Percentiles rank a stretch among this genome's conserved stretches.
phyloP scores from a whole-genome alignment of 192 early-diverging fungal species.

The Chytriomyces hyalinus region DNA sequence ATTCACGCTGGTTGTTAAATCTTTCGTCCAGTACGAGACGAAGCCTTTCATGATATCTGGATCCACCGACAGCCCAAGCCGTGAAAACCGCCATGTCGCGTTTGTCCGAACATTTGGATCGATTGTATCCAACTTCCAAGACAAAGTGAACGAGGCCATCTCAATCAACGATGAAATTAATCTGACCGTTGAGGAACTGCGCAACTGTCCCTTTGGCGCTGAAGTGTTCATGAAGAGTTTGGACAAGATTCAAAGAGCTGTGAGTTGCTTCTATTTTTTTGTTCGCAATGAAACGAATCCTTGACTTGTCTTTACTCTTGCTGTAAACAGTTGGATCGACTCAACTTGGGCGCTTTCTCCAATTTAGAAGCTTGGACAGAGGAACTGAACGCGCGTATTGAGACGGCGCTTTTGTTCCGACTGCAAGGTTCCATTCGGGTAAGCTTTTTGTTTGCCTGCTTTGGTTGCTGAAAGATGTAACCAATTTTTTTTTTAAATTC shows the following conservation, averaged over 20 bases:
- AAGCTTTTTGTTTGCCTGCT: constrained; percentile 41
- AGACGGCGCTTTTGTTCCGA: constrained; percentile 73
- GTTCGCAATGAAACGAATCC: not conserved
- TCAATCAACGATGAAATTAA: constrained; percentile 83
- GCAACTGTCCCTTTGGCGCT: constrained; percentile 75
- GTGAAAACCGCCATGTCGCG: constrained; percentile 85
- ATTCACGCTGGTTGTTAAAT: not conserved
- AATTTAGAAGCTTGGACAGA: constrained; percentile 92
- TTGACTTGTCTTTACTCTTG: not conserved
- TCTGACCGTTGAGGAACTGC: constrained; percentile 80
- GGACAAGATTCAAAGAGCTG: constrained; percentile 83
- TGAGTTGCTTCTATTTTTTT: constrained; percentile 33
- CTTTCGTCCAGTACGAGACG: constrained; percentile 44
- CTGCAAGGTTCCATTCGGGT: constrained; percentile 77
- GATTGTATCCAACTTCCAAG: constrained; percentile 90
- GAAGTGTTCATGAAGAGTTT: constrained; percentile 72
- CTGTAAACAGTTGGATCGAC: constrained; percentile 73
- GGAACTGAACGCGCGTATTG: constrained; percentile 80
- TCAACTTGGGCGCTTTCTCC: constrained; percentile 93
- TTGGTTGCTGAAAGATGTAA: not conserved
- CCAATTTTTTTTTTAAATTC: constrained; percentile 5
- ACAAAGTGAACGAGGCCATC: constrained; percentile 88
- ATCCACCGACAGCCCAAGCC: constrained; percentile 54
- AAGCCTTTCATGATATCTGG: constrained; percentile 49
- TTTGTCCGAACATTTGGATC: constrained; percentile 96